These are phyloP conservation scores for Conticribra weissflogii DNA, from an alignment of 108 stramenopile genomes.

Conservation along the genomic window DNA sequence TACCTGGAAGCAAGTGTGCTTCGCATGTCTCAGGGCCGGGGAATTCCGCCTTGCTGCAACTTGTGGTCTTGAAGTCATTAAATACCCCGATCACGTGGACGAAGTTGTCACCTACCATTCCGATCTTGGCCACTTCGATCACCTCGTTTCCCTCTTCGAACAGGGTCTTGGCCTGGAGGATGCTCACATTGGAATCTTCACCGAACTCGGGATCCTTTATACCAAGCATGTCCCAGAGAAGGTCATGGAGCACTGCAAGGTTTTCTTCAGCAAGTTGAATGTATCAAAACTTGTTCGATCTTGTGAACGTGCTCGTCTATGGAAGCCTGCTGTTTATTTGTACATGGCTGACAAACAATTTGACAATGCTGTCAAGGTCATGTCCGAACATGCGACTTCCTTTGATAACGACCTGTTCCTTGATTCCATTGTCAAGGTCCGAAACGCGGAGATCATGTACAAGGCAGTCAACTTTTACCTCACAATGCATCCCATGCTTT, in stretches of 20 bases:
- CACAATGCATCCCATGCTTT: constrained; percentile 84
- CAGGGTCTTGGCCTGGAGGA: constrained; percentile 98
- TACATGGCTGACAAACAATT: constrained; percentile 98
- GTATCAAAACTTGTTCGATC: constrained; percentile 97
- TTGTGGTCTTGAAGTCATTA: constrained; percentile 98
- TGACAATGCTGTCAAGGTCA: constrained; percentile 97
- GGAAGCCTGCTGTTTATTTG: constrained; percentile 95
- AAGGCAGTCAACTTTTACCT: constrained; percentile 97
- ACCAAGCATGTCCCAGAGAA: constrained; percentile 98
- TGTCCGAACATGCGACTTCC: constrained; percentile 95
- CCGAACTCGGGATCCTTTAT: constrained; percentile 99
- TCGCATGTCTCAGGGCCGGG: constrained; percentile 93
- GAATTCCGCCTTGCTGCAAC: constrained; percentile 98
- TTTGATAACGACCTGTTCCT: constrained; percentile 97
- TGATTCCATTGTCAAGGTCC: constrained; percentile 95
- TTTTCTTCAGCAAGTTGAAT: constrained; percentile 97
- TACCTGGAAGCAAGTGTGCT: constrained; percentile 99
- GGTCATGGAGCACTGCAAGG: constrained; percentile 99
- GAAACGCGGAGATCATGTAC: constrained; percentile 98
- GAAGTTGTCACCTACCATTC: constrained; percentile 98
- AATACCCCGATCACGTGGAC: constrained; percentile 99
- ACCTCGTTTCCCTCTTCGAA: constrained; percentile 98
- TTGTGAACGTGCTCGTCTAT: constrained; percentile 97
- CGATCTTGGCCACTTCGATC: constrained; percentile 93
- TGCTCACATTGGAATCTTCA: constrained; percentile 99